Conservation (phyloP, 2,329 filamentous ascomycete genomes). For the Venturiaceae sp. region DNA sequence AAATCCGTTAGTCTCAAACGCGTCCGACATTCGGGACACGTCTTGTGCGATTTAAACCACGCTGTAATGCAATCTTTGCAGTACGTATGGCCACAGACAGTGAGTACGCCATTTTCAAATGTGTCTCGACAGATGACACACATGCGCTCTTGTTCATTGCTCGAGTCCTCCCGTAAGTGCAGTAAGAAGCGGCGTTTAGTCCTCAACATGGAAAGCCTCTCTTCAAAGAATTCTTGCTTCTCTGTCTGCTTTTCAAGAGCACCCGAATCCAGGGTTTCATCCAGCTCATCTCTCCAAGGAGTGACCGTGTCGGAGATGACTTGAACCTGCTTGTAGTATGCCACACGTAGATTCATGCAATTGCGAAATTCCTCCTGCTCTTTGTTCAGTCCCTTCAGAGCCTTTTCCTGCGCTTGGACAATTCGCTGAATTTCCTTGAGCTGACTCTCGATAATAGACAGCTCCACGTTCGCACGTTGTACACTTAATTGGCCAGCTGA, state of each 20-base stretch:
- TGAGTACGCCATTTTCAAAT: constrained; percentile 73
- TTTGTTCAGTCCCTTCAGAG: constrained; percentile 44
- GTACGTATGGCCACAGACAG: constrained; percentile 84
- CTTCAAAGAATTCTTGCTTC: constrained; percentile 45
- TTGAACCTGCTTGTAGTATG: constrained; percentile 87
- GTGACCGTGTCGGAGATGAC: constrained; percentile 80
- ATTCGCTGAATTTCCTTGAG: constrained; percentile 49
- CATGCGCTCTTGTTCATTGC: constrained; percentile 47
- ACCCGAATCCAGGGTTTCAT: constrained; percentile 43
- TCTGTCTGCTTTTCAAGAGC: constrained; percentile 33
- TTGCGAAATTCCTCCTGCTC: constrained; percentile 68
- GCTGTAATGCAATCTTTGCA: constrained; percentile 76
- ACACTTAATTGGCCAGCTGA: constrained; percentile 32
- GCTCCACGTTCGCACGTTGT: constrained; percentile 49
- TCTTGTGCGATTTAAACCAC: constrained; percentile 54
- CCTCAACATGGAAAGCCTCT: constrained; percentile 48
- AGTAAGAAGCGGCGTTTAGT: constrained; percentile 68
- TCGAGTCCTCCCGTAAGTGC: constrained; percentile 53
- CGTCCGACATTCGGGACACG: constrained; percentile 78
- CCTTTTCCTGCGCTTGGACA: constrained; percentile 42
- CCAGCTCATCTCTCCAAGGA: constrained; percentile 57
- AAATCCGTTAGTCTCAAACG: constrained; percentile 57
- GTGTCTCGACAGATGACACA: constrained; percentile 78
- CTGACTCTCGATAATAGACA: constrained; percentile 53
- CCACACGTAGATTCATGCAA: constrained; percentile 75